A percentile compares a stretch with the other conserved stretches of the same genome.
These are phyloP conservation scores for Clarkia xantiana DNA, from an alignment of 345 rosid genomes.

Conservation along the genomic window DNA sequence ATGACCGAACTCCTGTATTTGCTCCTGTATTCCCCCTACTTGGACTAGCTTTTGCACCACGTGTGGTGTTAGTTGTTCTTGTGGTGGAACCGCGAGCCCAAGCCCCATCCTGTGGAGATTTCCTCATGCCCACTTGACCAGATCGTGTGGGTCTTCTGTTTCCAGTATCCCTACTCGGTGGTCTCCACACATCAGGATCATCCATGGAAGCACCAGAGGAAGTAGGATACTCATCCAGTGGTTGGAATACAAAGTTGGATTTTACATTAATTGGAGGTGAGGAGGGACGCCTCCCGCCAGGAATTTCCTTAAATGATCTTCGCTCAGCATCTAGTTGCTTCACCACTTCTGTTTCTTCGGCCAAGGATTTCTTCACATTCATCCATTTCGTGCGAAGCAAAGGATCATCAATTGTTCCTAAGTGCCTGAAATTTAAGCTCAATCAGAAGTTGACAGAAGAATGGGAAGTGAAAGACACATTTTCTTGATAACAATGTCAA, in stretches of 20 bases:
- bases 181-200: conserved; percentile 99
- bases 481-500: neutral
- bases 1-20: conserved; percentile 48
- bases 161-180: conserved; percentile 67
- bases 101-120: conserved; percentile 84
- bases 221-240: conserved; percentile 89
- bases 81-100: conserved; percentile 73
- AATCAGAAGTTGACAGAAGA: neutral
- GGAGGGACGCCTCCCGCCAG: conserved; percentile 55
- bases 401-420: conserved; percentile 70
- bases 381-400: conserved; percentile 81
- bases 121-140: conserved; percentile 65
- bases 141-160: conserved; percentile 66
- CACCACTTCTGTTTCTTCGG: conserved; percentile 85
- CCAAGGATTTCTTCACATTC: conserved; percentile 76
- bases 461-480: neutral
- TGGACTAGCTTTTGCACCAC: conserved; percentile 58
- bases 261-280: conserved; percentile 76
- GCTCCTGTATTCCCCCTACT: too few species aligned
- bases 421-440: conserved; percentile 36
- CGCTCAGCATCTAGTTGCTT: conserved; percentile 92
- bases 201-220: conserved; percentile 76
- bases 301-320: conserved; percentile 77
- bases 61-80: conserved; percentile 43
- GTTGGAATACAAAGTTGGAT: conserved; percentile 88